Base-by-base conservation (phyloP, 768 basidiomycete species). In the Mrakia blollopis region DNA sequence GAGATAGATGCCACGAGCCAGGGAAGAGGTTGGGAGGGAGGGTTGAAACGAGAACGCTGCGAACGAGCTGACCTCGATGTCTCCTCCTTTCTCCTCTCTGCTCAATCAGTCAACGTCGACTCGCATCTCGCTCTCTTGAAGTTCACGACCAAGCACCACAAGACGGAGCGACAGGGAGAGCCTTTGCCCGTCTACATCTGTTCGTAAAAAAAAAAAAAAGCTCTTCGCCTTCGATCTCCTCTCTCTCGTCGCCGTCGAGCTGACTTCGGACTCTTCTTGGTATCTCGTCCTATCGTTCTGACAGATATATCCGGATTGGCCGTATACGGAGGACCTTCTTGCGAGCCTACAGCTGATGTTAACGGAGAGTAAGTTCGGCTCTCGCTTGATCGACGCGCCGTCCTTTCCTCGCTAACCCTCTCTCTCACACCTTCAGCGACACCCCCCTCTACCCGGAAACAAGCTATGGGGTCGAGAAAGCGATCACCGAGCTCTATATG, bases 381-480 rank as follows among this genome's bases (percentile, higher is more conserved):
- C 41, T 28, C 37, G 23, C n/a, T 57, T 50, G 2, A 5, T 28
- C 57, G 57, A 57, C 57, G 25, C 57, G 57, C 28, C 57, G 57
- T 25, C 25, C 10, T 9, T 28, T 44, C 52, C 8, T 11, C 23
- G 28, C 8, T 39, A n/a, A 75, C 11, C 5, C 30, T 32, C 10
- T 14, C 13, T 32, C 9, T 18, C 13, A 18, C 0, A 30, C 1
- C 16, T 13, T 32, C 44, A 32, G 30, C 39, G 41, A 14, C 30
- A 75, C 50, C 63, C 32, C 41, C 13, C 16, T 60, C 81, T 81
- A 39, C 25, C 82, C 84, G 18, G 82, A 81, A 57, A 81, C 80
- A 8, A 81, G 80, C 67, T 84, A 84, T 67, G 84, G 84, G 1
- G 79, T 81, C 23, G 81, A 80, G 70, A 84, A 84, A 79, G 79